Evolutionary conservation across 2,329 filamentous ascomycete species (phyloP).

Genomic region (Alternaria conjuncta): DNA sequence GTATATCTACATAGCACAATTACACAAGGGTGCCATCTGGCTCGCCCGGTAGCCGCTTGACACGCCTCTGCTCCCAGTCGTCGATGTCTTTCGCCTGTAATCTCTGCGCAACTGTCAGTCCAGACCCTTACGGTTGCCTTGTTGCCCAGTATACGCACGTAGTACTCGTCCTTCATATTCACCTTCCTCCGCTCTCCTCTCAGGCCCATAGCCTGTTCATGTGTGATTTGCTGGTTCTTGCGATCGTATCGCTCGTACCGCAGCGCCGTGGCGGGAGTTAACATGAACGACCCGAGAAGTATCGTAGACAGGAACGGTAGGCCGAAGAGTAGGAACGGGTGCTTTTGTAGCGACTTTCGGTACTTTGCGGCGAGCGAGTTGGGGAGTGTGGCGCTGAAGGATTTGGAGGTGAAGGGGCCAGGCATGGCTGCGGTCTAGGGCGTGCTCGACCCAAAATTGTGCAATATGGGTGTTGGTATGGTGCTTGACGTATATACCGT

Average conservation of each 20-base stretch:
- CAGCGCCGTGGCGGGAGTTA: conserved; percentile 91
- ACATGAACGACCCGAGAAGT: conserved; percentile 88
- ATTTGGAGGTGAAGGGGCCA: conserved; percentile 69
- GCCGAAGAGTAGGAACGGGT: conserved; percentile 91
- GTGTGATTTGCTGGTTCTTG: conserved; percentile 82
- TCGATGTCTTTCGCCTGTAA: conserved; percentile 89
- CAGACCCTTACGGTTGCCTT: accelerated
- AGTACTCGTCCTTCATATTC: conserved; percentile 85
- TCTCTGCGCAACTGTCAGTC: conserved; percentile 59
- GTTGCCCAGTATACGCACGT: conserved; percentile 63
- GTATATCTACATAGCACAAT: background rate
- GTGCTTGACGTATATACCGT: background rate
- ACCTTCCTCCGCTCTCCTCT: conserved; percentile 73
- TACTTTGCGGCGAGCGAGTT: conserved; percentile 78
- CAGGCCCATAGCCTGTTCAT: conserved; percentile 85
- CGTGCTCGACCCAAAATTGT: background rate
- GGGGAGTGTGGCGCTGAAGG: conserved; percentile 62
- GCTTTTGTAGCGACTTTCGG: conserved; percentile 73
- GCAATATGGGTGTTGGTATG: background rate
- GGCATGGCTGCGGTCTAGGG: conserved; percentile 23
- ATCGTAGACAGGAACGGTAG: conserved; percentile 91
- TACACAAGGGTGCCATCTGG: conserved; percentile 75
- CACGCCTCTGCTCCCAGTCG: conserved; percentile 95
- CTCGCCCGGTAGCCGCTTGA: conserved; percentile 88
- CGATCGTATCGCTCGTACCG: conserved; percentile 93